Conservation (phyloP, 1,284 basidiomycete genomes). For the Ganoderma resinaceum region DNA sequence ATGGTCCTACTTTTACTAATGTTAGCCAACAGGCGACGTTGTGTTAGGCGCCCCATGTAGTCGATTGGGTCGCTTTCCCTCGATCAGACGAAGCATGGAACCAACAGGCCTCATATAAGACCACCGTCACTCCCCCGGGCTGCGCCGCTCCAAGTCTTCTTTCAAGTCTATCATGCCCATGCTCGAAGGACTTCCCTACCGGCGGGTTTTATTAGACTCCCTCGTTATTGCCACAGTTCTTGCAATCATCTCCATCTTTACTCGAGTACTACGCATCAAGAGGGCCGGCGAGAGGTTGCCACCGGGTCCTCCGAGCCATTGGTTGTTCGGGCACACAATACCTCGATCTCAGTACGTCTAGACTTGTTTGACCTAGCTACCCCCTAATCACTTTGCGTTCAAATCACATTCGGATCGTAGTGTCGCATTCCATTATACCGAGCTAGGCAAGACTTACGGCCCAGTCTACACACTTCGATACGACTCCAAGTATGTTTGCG, state of each 20-base stretch:
- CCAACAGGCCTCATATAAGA: background rate
- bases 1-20: background rate
- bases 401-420: slow-evolving; percentile 9
- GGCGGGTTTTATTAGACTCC: background rate
- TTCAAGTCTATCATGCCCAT: background rate
- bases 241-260: slow-evolving; percentile 1
- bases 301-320: slow-evolving; percentile 32
- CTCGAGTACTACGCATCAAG: background rate
- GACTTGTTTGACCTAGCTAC: background rate
- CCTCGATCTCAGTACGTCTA: slow-evolving; percentile 26
- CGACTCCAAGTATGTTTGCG: slow-evolving; percentile 27
- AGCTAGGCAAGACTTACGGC: slow-evolving; percentile 30
- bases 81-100: background rate
- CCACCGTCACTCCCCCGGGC: background rate
- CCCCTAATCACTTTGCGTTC: background rate
- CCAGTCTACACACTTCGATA: slow-evolving; percentile 32
- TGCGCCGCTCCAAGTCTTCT: background rate
- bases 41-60: background rate
- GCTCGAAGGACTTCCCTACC: background rate
- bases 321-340: slow-evolving; percentile 28
- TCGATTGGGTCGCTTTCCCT: background rate
- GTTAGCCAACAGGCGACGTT: background rate
- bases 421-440: slow-evolving; percentile 19
- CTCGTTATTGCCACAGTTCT: slow-evolving; percentile 6
- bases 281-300: slow-evolving; percentile 20